A percentile compares a stretch with the other conserved stretches of the same genome.
Conservation (phyloP, 2,329 filamentous ascomycete genomes). For the Ceratocystis colombiana region DNA sequence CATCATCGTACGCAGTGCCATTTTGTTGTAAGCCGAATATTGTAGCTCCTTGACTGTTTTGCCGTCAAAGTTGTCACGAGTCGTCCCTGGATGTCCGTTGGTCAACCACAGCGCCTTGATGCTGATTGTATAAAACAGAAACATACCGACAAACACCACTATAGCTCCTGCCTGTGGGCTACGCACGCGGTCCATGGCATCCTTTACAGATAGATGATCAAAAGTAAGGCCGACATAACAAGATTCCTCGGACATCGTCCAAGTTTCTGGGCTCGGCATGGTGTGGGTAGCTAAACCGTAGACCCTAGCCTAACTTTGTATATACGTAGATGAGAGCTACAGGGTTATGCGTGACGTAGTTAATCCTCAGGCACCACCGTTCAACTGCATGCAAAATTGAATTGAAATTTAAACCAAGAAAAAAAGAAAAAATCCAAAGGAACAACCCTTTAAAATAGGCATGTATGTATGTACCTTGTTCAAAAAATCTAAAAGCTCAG, state of each 20-base stretch:
- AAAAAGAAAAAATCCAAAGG: background rate
- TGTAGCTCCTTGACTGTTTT: slow-evolving; percentile 64
- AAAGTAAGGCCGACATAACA: slow-evolving; percentile 62
- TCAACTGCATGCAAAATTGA: too few species aligned
- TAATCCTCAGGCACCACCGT: background rate
- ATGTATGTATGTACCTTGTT: too few species aligned
- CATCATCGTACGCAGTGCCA: slow-evolving; percentile 59
- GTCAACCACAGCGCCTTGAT: slow-evolving; percentile 24
- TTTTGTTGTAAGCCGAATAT: slow-evolving; percentile 63
- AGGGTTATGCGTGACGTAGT: background rate
- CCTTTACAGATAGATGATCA: slow-evolving; percentile 46
- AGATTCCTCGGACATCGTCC: slow-evolving; percentile 39
- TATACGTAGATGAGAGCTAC: background rate
- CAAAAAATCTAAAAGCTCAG: too few species aligned
- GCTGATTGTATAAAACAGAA: slow-evolving; percentile 11
- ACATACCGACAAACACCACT: slow-evolving; percentile 61
- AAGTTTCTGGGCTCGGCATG: slow-evolving; percentile 24
- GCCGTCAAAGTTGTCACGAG: slow-evolving; percentile 61
- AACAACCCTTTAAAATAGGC: background rate
- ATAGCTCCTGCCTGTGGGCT: slow-evolving; percentile 65
- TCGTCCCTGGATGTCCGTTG: slow-evolving; percentile 48
- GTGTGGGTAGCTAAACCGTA: background rate
- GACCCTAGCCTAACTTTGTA: background rate
- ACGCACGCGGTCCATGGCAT: slow-evolving; percentile 56
- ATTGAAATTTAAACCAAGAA: background rate